Evolutionary conservation across 108 stramenopile genomes (phyloP).

Genomic region (Discostella pseudostelligera): DNA sequence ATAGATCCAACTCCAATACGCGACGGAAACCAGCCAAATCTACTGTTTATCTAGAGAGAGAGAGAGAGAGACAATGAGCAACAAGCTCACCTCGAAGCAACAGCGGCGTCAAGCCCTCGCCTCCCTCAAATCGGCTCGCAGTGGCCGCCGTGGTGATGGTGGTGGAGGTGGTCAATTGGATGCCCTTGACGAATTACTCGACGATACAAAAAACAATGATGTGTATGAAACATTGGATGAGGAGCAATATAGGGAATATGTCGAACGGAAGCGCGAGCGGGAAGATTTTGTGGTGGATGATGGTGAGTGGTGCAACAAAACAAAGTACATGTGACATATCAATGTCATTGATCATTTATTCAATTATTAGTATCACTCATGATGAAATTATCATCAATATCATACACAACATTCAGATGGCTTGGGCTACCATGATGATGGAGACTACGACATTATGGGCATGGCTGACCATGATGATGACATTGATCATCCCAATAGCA

Average conservation of each 20-base stretch:
- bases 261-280: conserved; percentile 81
- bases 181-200: conserved; percentile 16
- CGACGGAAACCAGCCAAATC: too few relatives aligned
- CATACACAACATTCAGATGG: conserved; percentile 77
- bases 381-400: background rate
- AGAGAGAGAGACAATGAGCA: too few relatives aligned
- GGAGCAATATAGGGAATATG: conserved; percentile 79
- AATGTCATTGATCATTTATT: background rate
- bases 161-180: background rate
- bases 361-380: background rate
- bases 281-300: conserved; percentile 99
- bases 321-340: background rate
- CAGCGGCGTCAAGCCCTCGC: conserved; percentile 21
- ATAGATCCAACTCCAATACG: too few relatives aligned
- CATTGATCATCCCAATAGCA: conserved; percentile 1
- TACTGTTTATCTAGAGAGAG: too few relatives aligned
- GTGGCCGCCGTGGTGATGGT: conserved; percentile 1
- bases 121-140: conserved; percentile 28
- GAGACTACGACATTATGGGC: conserved; percentile 88
- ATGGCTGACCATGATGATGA: conserved; percentile 42
- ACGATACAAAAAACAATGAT: conserved; percentile 53
- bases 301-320: conserved; percentile 43
- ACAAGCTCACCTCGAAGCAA: background rate
- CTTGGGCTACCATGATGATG: conserved; percentile 96
- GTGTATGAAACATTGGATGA: conserved; percentile 91